Percentiles rank a stretch among this genome's conserved stretches.
Evolutionary conservation across 805 yeast species (phyloP).

Genomic region (Metschnikowia similis): DNA sequence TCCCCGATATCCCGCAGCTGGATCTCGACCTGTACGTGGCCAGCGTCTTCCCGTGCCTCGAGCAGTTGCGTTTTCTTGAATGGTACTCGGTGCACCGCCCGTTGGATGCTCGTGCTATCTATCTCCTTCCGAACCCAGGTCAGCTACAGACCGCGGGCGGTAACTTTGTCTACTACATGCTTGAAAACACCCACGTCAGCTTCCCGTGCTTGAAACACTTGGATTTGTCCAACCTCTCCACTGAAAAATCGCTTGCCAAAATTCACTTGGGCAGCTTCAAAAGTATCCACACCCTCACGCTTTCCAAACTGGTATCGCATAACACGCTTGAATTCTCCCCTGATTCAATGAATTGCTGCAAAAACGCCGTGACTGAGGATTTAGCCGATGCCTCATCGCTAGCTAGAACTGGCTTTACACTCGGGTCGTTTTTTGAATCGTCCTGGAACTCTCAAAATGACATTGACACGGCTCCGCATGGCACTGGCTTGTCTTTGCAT

Average conservation of each 20-base stretch:
- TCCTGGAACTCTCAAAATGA: no score
- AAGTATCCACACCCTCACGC: constrained; percentile 5
- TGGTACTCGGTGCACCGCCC: constrained; percentile 13
- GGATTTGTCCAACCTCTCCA: constrained; percentile 10
- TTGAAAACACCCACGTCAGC: not conserved
- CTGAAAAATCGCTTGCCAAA: not conserved
- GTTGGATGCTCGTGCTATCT: constrained; percentile 7
- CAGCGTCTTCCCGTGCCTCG: constrained; percentile 7
- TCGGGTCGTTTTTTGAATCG: constrained; percentile 3
- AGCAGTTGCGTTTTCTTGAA: constrained; percentile 6
- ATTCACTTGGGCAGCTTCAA: constrained; percentile 6
- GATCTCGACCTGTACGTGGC: constrained; percentile 8
- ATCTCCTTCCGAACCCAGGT: constrained; percentile 7
- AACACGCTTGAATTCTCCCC: constrained; percentile 5
- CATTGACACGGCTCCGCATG: no score
- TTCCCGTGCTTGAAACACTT: constrained; percentile 6
- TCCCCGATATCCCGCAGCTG: constrained; percentile 15
- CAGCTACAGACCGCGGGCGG: constrained; percentile 10
- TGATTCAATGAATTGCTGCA: constrained; percentile 8
- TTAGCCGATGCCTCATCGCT: not conserved
- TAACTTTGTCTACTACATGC: constrained; percentile 5
- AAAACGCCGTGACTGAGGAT: constrained; percentile 5
- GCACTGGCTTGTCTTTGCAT: no score
- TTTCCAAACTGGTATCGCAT: constrained; percentile 3
- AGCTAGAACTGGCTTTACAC: not conserved